These are phyloP conservation scores for Psidium friedrichsthalianum DNA, from an alignment of 345 rosid genomes.

Conservation along the genomic window DNA sequence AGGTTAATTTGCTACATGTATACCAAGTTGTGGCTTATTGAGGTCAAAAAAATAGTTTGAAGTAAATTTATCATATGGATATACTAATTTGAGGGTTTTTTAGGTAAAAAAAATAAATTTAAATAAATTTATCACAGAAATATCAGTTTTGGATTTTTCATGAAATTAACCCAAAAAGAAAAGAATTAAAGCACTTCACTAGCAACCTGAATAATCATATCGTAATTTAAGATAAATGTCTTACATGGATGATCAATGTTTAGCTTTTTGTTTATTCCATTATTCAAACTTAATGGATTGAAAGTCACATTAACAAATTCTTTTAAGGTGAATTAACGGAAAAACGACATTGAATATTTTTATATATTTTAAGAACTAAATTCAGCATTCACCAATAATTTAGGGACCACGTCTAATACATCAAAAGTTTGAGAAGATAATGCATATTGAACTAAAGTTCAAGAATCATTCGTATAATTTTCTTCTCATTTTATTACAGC, in stretches of 20 bases:
- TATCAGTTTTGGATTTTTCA: too few relatives aligned
- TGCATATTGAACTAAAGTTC: fast-evolving
- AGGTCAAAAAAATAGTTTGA: too few relatives aligned
- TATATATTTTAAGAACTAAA: background rate
- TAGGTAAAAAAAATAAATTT: too few relatives aligned
- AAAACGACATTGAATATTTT: background rate
- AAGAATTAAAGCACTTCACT: background rate
- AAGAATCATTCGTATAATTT: background rate
- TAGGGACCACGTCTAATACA: background rate
- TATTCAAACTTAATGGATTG: background rate
- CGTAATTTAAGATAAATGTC: background rate
- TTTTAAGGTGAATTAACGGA: fast-evolving
- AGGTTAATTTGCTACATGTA: too few relatives aligned
- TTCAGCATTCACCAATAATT: fast-evolving
- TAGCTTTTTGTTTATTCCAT: background rate
- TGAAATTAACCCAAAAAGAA: too few relatives aligned
- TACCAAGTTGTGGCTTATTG: too few relatives aligned
- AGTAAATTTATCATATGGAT: too few relatives aligned
- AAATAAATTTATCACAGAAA: too few relatives aligned
- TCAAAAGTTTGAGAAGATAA: background rate
- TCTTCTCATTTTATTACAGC: background rate
- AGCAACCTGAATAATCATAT: background rate
- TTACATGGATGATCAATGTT: background rate
- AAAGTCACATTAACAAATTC: background rate
- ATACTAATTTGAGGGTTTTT: too few relatives aligned